Base-by-base conservation (phyloP, 2,329 filamentous ascomycete genomes). In the Fusarium bulbicola region DNA sequence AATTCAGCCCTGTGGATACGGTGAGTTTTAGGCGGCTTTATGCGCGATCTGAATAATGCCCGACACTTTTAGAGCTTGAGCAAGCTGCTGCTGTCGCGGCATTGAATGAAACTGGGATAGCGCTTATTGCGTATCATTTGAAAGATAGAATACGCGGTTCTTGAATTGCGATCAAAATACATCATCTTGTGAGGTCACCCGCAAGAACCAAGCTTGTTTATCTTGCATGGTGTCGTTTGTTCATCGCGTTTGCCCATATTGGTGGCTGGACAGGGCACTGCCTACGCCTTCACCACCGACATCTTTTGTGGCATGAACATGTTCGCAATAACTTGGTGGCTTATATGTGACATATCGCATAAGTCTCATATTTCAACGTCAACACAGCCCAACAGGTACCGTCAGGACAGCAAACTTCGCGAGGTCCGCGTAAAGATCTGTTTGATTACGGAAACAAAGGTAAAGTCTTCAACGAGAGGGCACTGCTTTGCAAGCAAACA, bases 341-440 rank as follows among this genome's bases (percentile, higher is more conserved):
- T 43, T 43, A 0, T 15, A 24, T 24, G 11, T 24, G n/a, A 12
- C 15, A 24, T 8, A 1, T 16, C 0, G 15, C 6, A 18, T 5
- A 0, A 43, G 15, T 16, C n/a, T 43, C 0, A 6, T 43, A 11
- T 7, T 12, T 4, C 6, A 12, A 16, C 15, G 9, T 43, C 0
- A 34, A 34, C 7, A 15, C 7, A 34, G 32, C 32, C 32, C 15
- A 24, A 0, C 13, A 13, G 12, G 20, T 21, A 20, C 20, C 5
- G 20, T 12, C 7, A 40, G 37, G 37, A 40, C 7, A 21, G 7
- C 21, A 9, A 12, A 24, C 16, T 43, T 43, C 40, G n/a, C 1
- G n/a, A 24, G 9, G n/a, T 43, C 6, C 1, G 6, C 12, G 15
- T 3, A 24, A 24, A 18, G 6, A n/a, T 18, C 40, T 24, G 40